Evolutionary conservation across 2,329 filamentous ascomycete genomes (phyloP), one percentile per base, ranked within the genome.

Genomic region (Zymoseptoria pseudotritici): DNA sequence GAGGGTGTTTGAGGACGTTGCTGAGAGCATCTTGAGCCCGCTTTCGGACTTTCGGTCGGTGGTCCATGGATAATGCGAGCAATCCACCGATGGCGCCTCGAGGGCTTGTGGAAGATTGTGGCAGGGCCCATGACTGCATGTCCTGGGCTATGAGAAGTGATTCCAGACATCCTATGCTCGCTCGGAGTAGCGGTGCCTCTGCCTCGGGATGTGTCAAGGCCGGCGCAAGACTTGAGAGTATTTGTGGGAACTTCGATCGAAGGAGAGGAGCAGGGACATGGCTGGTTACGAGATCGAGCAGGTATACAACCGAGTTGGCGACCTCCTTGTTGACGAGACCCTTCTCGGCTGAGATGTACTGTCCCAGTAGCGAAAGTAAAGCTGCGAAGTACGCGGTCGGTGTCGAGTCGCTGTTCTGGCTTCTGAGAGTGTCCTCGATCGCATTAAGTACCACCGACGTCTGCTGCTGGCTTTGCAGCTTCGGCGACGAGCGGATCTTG

Each of bases 301-400:
- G 86, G 76, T 99, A 99, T 68, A 99, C 89, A 65, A 95, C 88
- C 2, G 93, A 90, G 21, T 89, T 86, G 31, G 90, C 88, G 62
- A 95, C 80, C 65, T 95, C 91, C 73, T 90, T 89, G 73, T 93
- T 93, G 58, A 89, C 80, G 58, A 85, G 84, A 56, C 85, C 87
- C 59, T 82, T 77, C 65, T 79, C 75, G 53, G 75, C 80, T 49
- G 82, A 84, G 57, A 89, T 82, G 26, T 90, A 87, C 76, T 95
- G 89, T 69, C 86, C 84, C 2, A 99, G 84, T 3, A 99, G 83
- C 46, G 92, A 90, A 53, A 99, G 82, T 4, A 99, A 85, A n/a
- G 94, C 92, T 17, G 92, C 92, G 72, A 97, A 97, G 77, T 97
- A 99, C 62, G 89, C 91, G 17, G 94, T 97, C 22, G 94, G 84